phyloP scores from a whole-genome alignment of 1,284 basidiomycete species.

The Leccinum subrobustum region DNA sequence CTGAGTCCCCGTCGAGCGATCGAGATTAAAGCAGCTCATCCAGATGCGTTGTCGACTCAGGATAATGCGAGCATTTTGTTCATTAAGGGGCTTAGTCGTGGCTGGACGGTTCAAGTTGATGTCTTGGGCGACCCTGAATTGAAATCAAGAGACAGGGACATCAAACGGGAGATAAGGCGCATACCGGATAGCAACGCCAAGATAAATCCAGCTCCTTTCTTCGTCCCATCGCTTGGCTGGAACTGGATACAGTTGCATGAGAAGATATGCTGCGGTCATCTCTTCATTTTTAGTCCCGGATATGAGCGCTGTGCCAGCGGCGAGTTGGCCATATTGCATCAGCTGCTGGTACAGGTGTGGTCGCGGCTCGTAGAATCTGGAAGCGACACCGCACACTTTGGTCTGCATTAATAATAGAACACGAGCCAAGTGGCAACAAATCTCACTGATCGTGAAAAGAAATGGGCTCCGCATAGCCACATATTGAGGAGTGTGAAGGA shows the following conservation, averaged over 20 bases:
- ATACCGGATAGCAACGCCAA: conserved; percentile 75
- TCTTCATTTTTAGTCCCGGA: conserved; percentile 75
- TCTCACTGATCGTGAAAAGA: conserved; percentile 78
- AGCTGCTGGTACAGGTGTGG: conserved; percentile 62
- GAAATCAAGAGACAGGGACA: conserved; percentile 2
- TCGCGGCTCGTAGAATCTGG: conserved; percentile 66
- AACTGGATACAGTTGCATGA: conserved; percentile 71
- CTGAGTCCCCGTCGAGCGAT: conserved; percentile 78
- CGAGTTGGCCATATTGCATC: conserved; percentile 71
- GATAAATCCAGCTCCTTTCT: conserved; percentile 75
- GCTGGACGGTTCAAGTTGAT: conserved; percentile 79
- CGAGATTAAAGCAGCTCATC: conserved; percentile 85
- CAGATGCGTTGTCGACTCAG: conserved; percentile 85
- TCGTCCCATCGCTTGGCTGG: conserved; percentile 77
- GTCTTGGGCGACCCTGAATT: conserved; percentile 70
- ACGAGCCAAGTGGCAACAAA: background rate
- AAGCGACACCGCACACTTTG: conserved; percentile 79
- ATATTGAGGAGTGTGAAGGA: conserved; percentile 71
- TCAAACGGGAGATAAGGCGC: conserved; percentile 5
- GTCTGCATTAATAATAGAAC: conserved; percentile 4
- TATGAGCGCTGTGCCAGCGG: conserved; percentile 71
- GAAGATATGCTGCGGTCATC: conserved; percentile 69
- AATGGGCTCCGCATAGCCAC: conserved; percentile 75
- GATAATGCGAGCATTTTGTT: conserved; percentile 76
- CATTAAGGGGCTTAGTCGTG: conserved; percentile 65